Evolutionary conservation across 768 basidiomycete genomes (phyloP), one percentile per base, ranked within the genome.

Genomic region (Boletus vinaceobasis): DNA sequence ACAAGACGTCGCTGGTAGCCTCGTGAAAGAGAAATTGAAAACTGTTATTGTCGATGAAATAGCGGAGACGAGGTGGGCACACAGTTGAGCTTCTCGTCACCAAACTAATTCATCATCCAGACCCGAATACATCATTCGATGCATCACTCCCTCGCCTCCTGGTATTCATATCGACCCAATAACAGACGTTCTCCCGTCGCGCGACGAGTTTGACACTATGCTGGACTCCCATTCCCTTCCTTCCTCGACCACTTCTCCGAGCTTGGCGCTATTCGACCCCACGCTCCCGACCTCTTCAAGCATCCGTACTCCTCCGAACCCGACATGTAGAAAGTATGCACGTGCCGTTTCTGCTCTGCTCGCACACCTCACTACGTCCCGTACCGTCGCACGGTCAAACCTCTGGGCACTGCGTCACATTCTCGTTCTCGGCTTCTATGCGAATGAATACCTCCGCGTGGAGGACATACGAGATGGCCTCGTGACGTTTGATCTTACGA

Each of bases 361-460:
- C 3, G 73, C 79, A 1, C 66, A 82, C 27, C 74, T 91, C 53
- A 60, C 73, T 5, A 73, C 79, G 7, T 82, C 91, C 59, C 83
- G 90, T 36, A 73, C 79, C n/a, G 58, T 79, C 1, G 83, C 86
- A 4, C 80, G 76, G 47, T 71, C 73, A 15, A 79, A 88, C 48
- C 60, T 83, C 0, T 88, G 87, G 86, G 78, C 81, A 0, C 66
- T 98, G 5, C 80, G 82, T 9, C 88, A 93, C 65, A 73, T 93
- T 50, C 70, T 90, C 9, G 77, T 81, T 0, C 74, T 93, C 23
- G 74, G 77, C 1, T 65, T 85, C 6, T 86, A 86, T 55, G 84
- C 85, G 1, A 73, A 79, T 32, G 90, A 94, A 64, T 73, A 79
- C 19, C 68, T 82, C 26, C 75, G 78, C 27, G 72, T 87, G 1